Evolutionary conservation across 2,329 filamentous ascomycete genomes (phyloP), one percentile per base, ranked within the genome.

Genomic region (Claviceps paspali): DNA sequence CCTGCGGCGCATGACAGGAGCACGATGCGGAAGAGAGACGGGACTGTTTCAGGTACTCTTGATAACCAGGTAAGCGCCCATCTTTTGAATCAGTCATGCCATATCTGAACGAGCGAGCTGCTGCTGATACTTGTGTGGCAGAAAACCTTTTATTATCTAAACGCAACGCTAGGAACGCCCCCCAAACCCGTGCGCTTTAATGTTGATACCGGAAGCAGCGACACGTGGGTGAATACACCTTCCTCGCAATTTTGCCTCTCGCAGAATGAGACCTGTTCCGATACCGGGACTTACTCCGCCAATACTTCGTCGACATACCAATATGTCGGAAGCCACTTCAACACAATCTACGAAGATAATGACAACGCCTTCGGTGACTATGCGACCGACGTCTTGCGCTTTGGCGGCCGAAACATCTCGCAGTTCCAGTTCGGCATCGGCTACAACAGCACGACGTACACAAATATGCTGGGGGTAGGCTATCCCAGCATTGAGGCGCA

Each of bases 261-360:
- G 4, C 48, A 52, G 1, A 53, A 55, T 1, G 51, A 64, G 11
- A 67, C 68, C 1, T 91, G 84, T 51, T 49, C 56, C 5, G 59
- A 57, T 14, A 69, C 73, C 1, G 83, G 82, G 11, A 75, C 75
- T 1, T 93, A 86, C 56, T 55, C 60, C 30, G 69, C 81, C 29
- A 79, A 82, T 52, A 57, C 65, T 1, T 93, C 85, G 0, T 84
- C 81, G 2, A 82, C 84, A 2, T 88, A 87, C 56, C 50, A 67
- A 24, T 85, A 78, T 52, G 57, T 93, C 38, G 77, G 76, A 44
- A 76, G 72, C 50, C 67, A 76, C 42, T 94, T 95, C 63, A 87
- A 88, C 60, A 93, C 94, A 45, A 76, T 77, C 1, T 94, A 94
- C 47, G 79, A 82, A 29, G 86, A 94, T n/a, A n/a, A n/a, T n/a